Base-by-base conservation (phyloP, 768 basidiomycete species). In the Auricularia auricula-judae region DNA sequence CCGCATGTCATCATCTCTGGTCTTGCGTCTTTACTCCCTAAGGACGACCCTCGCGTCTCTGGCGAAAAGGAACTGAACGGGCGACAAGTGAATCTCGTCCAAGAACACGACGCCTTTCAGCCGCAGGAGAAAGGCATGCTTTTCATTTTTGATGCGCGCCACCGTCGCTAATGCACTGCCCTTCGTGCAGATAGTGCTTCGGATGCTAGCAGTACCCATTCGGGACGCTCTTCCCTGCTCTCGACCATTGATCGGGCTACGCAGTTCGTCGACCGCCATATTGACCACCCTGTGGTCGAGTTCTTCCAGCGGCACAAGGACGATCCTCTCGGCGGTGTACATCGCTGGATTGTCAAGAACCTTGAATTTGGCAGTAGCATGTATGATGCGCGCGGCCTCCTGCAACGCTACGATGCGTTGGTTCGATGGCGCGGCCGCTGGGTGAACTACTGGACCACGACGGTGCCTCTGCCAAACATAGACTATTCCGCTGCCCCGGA, bases 361-460 rank as follows among this genome's bases (percentile, higher is more conserved):
- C 82, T 83, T 66, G 83, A 86, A 70, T 85, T 85, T 66, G 83
- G 83, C 3, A 73, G 74, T 4, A 81, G 78, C 69, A 82, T 85
- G 81, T 83, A 85, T 68, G 84, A 85, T 66, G 82, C 82, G 0
- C 68, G 68, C 4, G 81, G 78, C 0, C 72, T 86, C 51, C 77
- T 76, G 62, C 72, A 75, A 4, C 79, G 84, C n/a, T 86, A 85
- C 68, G 67, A 72, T 11, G 71, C 67, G 12, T 73, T 86, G 18
- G 79, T 81, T 4, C 71, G 67, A 0, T 85, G 84, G 83, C 53
- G 66, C 18, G 81, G 81, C 3, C 21, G 33, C 5, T 85, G 84
- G 84, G 72, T 82, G 11, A 84, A 84, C 70, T 85, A 83, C 67
- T 86, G 82, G 81, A 85, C 83, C n/a, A 74, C 78, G 62, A 83